phyloP scores from a whole-genome alignment of 768 basidiomycete species.

The Pleurotus cornucopiae region DNA sequence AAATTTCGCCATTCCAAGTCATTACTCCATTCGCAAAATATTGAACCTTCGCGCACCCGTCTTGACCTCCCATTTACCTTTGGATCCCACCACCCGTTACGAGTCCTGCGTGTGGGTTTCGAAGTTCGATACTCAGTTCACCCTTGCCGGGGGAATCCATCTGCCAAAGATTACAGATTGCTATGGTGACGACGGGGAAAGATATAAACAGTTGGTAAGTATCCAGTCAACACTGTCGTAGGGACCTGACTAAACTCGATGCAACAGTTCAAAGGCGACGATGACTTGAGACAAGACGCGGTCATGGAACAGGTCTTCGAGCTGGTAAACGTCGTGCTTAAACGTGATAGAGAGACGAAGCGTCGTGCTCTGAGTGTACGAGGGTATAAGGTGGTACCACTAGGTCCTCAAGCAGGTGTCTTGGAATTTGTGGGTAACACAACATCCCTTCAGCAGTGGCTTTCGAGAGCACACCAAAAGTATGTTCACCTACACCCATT shows the following conservation, averaged over 20 bases:
- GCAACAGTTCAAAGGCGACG: conserved; percentile 82
- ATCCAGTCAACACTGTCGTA: not conserved
- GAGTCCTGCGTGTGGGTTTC: conserved; percentile 64
- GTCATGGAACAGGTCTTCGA: conserved; percentile 99
- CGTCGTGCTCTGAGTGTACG: conserved; percentile 71
- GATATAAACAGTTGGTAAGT: conserved; percentile 79
- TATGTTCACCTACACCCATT: conserved; percentile 23
- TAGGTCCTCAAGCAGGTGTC: conserved; percentile 76
- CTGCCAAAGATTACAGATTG: conserved; percentile 79
- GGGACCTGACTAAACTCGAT: not conserved
- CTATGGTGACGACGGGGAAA: conserved; percentile 56
- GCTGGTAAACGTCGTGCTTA: conserved; percentile 77
- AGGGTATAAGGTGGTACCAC: conserved; percentile 86
- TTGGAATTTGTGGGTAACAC: conserved; percentile 91
- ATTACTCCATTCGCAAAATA: conserved; percentile 43
- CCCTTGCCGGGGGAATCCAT: conserved; percentile 73
- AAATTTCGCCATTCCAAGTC: conserved; percentile 36
- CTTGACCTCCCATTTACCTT: conserved; percentile 63
- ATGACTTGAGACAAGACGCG: conserved; percentile 95
- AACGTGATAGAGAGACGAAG: conserved; percentile 69
- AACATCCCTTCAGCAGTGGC: conserved; percentile 56
- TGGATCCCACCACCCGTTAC: conserved; percentile 72
- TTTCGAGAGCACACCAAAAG: conserved; percentile 59
- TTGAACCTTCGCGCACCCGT: conserved; percentile 71
- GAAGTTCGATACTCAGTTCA: conserved; percentile 54